Evolutionary conservation across 176 grass and related monocot genomes (phyloP), one percentile per base, ranked within the genome.

Genomic region (Aegilops longissima): DNA sequence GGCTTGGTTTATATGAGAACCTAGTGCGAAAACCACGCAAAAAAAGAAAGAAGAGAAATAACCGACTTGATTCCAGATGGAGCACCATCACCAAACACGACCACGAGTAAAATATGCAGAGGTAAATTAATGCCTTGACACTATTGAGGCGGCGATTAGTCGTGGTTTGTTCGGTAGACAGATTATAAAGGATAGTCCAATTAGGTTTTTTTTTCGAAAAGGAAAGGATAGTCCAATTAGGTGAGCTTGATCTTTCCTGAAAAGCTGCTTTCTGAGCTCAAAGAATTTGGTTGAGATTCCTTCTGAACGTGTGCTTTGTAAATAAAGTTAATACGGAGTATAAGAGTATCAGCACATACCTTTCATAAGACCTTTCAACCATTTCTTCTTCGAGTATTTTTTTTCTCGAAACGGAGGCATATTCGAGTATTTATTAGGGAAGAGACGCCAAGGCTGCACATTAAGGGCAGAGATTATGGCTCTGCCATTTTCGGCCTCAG

Each of bases 241-340:
- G 42, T 12, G 78, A 67, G 31, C 31, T 18, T 71, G 21, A 4
- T 65, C 44, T 24, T 84, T 87, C 42, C 69, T 10, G 5, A 61
- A 78, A 88, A 83, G 73, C 12, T 8, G 34, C 44, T 80, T 86
- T 72, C 45, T 29, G 20, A 59, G 81, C 64, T 34, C 64, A 18
- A 65, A 44, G 59, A 14, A 65, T 80, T 44, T 65, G 35, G 44
- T 70, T 36, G 35, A 23, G 56, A 59, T 27, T 27, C 27, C 27
- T 27, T 27, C 27, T 27, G 27, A 27, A 27, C 27, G 27, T 27
- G 27, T 27, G 27, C 27, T 27, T 27, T 27, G 27, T 27, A 27
- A 27, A 27, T 27, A 27, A 27, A 27, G 27, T 27, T 27, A 27
- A 27, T 27, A 27, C 27, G 27, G 27, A 27, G 27, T 27, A 27